These are phyloP conservation scores for Venturiaceae sp. DNA, from an alignment of 2,329 filamentous ascomycete genomes.

Conservation along the genomic window DNA sequence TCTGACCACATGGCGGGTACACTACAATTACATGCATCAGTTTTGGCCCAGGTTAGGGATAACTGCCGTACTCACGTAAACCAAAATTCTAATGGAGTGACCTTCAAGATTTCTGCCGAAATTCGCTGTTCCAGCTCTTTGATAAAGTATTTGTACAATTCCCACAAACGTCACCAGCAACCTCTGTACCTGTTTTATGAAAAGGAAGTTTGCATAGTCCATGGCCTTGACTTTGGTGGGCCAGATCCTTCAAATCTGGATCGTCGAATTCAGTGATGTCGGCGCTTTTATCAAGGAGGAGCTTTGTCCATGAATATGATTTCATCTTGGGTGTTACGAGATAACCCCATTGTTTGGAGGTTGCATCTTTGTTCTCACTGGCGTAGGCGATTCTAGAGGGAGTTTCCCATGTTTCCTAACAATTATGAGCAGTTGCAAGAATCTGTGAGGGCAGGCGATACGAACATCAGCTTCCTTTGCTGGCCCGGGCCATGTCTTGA, in stretches of 20 bases:
- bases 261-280: neutral
- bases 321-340: neutral
- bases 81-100: neutral
- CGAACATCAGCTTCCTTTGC: neutral
- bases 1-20: constrained; percentile 19
- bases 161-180: neutral
- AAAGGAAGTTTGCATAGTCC: neutral
- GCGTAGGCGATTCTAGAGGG: neutral
- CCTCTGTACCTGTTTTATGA: neutral
- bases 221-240: neutral
- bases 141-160: neutral
- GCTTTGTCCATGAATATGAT: neutral
- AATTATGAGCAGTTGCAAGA: too few relatives aligned
- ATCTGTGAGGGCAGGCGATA: too few relatives aligned
- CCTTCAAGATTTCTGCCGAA: neutral
- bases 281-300: neutral
- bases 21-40: too few relatives aligned
- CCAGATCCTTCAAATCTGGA: neutral
- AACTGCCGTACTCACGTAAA: too few relatives aligned
- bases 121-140: neutral
- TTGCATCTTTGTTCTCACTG: neutral
- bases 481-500: neutral
- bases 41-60: too few relatives aligned
- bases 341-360: neutral
- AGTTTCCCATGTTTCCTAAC: neutral